Percentiles rank a stretch among this genome's conserved stretches.
These are phyloP conservation scores for Cucumis melo DNA, from an alignment of 306 rosid species.

Conservation along the genomic window DNA sequence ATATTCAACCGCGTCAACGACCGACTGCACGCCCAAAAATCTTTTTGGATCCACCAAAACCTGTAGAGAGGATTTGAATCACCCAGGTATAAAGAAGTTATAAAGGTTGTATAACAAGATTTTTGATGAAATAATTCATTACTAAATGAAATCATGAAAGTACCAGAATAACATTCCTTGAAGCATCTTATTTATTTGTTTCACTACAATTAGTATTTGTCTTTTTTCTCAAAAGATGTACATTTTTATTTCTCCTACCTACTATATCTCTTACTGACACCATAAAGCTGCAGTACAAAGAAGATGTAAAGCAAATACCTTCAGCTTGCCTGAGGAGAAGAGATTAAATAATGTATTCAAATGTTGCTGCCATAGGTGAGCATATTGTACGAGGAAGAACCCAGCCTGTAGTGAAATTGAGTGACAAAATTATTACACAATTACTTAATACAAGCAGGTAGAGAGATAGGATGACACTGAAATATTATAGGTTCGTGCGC, in stretches of 20 bases:
- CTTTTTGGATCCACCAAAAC: slow-evolving; percentile 64
- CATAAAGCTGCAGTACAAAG: background rate
- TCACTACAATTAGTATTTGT: no score
- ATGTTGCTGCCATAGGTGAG: slow-evolving; percentile 78
- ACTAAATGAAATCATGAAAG: background rate
- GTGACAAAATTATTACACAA: background rate
- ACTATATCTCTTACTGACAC: background rate
- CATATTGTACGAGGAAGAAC: slow-evolving; percentile 79
- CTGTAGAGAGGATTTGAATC: slow-evolving; percentile 19
- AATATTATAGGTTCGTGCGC: background rate
- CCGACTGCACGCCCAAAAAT: slow-evolving; percentile 61
- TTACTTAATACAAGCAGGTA: background rate
- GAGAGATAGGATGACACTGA: background rate
- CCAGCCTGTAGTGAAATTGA: slow-evolving; percentile 38
- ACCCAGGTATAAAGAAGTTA: background rate
- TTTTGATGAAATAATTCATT: background rate
- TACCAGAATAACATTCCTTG: background rate
- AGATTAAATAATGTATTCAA: slow-evolving; percentile 56
- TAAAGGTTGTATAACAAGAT: background rate
- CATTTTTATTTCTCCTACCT: background rate
- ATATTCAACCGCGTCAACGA: slow-evolving; percentile 82
- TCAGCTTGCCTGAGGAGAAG: slow-evolving; percentile 55
- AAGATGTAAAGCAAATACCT: slow-evolving; percentile 30
- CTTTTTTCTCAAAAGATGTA: background rate
- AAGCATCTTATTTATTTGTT: background rate